phyloP scores from a whole-genome alignment of 768 basidiomycete species.

The Nevesoporus exiguus region DNA sequence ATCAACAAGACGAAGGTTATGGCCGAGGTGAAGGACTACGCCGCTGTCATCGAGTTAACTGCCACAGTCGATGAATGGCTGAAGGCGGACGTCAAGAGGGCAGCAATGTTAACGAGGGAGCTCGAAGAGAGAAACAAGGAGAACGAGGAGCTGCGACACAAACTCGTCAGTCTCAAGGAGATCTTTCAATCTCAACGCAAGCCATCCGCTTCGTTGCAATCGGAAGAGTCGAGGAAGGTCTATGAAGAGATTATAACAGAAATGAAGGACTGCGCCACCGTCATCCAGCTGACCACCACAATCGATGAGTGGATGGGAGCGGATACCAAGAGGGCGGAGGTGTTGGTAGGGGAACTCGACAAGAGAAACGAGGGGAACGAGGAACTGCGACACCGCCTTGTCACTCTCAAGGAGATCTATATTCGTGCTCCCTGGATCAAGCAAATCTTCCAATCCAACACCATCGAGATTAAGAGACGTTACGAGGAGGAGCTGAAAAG shows the following conservation, averaged over 20 bases:
- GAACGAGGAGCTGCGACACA: slow-evolving; percentile 5
- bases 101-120: not conserved
- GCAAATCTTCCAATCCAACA: slow-evolving; percentile 12
- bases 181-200: no score
- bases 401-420: slow-evolving; percentile 9
- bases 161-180: slow-evolving; percentile 3
- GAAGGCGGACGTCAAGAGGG: slow-evolving; percentile 2
- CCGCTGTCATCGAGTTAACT: slow-evolving; percentile 8
- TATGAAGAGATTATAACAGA: no score
- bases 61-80: slow-evolving; percentile 8
- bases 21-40: not conserved
- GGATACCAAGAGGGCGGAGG: slow-evolving; percentile 6
- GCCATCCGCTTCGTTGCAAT: no score
- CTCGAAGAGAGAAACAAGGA: slow-evolving; percentile 7
- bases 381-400: not conserved
- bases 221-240: no score
- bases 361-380: slow-evolving; percentile 9
- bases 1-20: not conserved
- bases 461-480: slow-evolving; percentile 1
- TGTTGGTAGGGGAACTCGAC: not conserved
- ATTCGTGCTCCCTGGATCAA: slow-evolving; percentile 5
- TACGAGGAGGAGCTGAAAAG: not conserved
- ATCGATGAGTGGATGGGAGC: slow-evolving; percentile 9
- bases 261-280: not conserved
- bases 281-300: slow-evolving; percentile 8